These are phyloP conservation scores for Vitis cinerea DNA, from an alignment of 164 flowering plant species.

Conservation along the genomic window DNA sequence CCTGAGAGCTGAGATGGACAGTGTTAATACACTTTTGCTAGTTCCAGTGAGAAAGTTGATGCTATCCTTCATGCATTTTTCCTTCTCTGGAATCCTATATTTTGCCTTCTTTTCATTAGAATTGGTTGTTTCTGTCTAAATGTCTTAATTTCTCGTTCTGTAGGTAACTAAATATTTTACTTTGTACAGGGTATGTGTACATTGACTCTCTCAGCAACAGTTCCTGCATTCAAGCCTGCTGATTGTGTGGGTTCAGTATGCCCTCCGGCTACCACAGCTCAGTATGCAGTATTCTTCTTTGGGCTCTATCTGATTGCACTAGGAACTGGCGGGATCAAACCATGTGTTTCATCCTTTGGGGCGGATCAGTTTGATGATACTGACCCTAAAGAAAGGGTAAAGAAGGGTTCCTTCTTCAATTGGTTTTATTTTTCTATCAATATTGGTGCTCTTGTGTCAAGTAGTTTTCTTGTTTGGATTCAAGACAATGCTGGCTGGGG, in stretches of 20 bases:
- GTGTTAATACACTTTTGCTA: neutral
- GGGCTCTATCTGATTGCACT: slow-evolving; percentile 86
- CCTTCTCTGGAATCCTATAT: neutral
- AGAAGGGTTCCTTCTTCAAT: slow-evolving; percentile 84
- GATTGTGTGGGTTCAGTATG: slow-evolving; percentile 58
- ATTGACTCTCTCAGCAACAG: slow-evolving; percentile 76
- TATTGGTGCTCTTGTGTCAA: slow-evolving; percentile 80
- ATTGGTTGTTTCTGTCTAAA: neutral
- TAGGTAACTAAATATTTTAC: too few relatives aligned
- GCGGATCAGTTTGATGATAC: slow-evolving; percentile 94
- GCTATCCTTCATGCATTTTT: too few relatives aligned
- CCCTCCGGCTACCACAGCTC: slow-evolving; percentile 67
- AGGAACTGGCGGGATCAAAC: slow-evolving; percentile 89
- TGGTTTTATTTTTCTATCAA: slow-evolving; percentile 91
- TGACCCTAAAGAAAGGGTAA: slow-evolving; percentile 64
- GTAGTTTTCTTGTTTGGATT: slow-evolving; percentile 73
- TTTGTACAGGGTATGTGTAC: slow-evolving; percentile 73
- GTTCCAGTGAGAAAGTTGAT: neutral
- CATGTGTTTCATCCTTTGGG: slow-evolving; percentile 90
- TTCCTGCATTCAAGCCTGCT: slow-evolving; percentile 66
- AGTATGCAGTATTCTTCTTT: slow-evolving; percentile 63
- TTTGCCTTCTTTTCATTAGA: neutral
- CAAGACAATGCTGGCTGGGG: slow-evolving; percentile 95
- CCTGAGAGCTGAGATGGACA: neutral
- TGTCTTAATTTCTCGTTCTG: neutral